Evolutionary conservation across 179 eudicot species (phyloP).

Genomic region (Silene noctiflora): DNA sequence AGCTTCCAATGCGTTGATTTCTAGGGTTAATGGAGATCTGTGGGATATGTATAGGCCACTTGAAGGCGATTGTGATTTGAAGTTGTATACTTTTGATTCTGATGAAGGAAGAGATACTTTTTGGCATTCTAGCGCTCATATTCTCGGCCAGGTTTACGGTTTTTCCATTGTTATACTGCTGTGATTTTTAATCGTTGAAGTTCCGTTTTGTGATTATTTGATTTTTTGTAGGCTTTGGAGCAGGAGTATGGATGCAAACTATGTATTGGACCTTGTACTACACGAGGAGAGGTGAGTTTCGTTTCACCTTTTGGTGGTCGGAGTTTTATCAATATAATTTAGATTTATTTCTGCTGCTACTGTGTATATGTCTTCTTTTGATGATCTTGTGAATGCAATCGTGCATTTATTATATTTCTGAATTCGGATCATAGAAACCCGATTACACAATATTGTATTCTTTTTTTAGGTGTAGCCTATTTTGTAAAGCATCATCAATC

Average conservation of each 20-base stretch:
- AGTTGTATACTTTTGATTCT: slow-evolving; percentile 63
- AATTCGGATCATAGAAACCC: neutral
- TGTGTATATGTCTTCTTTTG: neutral
- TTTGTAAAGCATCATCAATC: neutral
- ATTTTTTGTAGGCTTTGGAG: slow-evolving; percentile 65
- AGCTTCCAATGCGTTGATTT: slow-evolving; percentile 71
- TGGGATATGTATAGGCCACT: slow-evolving; percentile 95
- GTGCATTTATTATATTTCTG: neutral
- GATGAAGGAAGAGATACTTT: slow-evolving; percentile 93
- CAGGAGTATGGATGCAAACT: slow-evolving; percentile 80
- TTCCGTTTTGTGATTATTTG: neutral
- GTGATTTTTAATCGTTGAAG: neutral
- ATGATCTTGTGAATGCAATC: neutral
- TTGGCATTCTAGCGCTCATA: slow-evolving; percentile 98
- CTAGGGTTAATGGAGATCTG: slow-evolving; percentile 56
- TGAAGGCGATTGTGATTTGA: slow-evolving; percentile 71
- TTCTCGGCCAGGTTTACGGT: slow-evolving; percentile 68
- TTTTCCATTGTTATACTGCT: neutral
- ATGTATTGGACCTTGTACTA: slow-evolving; percentile 96
- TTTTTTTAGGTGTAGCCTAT: neutral
- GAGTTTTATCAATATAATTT: neutral
- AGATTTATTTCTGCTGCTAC: too few relatives aligned
- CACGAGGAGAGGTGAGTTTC: slow-evolving; percentile 80
- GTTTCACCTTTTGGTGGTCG: neutral
- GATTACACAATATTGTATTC: neutral